A percentile compares a stretch with the other conserved stretches of the same genome.
Conservation (phyloP, 164 flowering plant species). For the Nymphaea thermarum region DNA sequence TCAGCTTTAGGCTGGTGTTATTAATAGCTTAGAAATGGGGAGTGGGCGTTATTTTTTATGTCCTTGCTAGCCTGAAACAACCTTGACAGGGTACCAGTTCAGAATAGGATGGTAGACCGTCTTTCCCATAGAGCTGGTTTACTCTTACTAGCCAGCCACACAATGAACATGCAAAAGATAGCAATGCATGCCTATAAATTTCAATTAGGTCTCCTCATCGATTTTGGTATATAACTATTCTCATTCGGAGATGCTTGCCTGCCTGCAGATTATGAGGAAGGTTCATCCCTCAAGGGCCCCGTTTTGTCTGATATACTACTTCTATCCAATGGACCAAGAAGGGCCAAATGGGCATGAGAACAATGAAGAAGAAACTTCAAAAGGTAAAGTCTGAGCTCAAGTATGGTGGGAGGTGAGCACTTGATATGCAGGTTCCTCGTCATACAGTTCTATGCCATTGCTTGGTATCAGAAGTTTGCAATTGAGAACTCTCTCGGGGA, state of each 20-base stretch:
- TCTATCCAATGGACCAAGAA: conserved; percentile 47
- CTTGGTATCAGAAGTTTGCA: too few relatives aligned
- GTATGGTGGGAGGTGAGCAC: conserved; percentile 10
- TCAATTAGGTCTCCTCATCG: background rate
- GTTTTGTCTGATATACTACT: conserved; percentile 35
- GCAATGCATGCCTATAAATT: background rate
- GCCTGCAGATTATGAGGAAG: conserved; percentile 58
- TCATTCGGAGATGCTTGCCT: background rate
- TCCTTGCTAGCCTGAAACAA: background rate
- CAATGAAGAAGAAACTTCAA: conserved; percentile 54
- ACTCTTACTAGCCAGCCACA: too few relatives aligned
- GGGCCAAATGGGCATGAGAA: conserved; percentile 44
- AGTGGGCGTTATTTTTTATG: too few relatives aligned
- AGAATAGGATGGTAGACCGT: background rate
- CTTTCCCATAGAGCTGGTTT: background rate
- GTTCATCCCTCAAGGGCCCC: conserved; percentile 15
- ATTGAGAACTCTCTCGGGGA: too few relatives aligned
- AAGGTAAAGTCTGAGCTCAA: conserved; percentile 41
- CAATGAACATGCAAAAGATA: background rate
- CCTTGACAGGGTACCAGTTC: background rate
- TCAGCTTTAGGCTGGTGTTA: too few relatives aligned
- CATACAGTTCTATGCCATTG: too few relatives aligned
- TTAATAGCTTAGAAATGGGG: too few relatives aligned
- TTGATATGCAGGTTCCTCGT: too few relatives aligned
- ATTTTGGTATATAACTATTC: background rate